Evolutionary conservation across 2,329 filamentous ascomycete species (phyloP), one percentile per base, ranked within the genome.

Genomic region (Sporothrix inflata): DNA sequence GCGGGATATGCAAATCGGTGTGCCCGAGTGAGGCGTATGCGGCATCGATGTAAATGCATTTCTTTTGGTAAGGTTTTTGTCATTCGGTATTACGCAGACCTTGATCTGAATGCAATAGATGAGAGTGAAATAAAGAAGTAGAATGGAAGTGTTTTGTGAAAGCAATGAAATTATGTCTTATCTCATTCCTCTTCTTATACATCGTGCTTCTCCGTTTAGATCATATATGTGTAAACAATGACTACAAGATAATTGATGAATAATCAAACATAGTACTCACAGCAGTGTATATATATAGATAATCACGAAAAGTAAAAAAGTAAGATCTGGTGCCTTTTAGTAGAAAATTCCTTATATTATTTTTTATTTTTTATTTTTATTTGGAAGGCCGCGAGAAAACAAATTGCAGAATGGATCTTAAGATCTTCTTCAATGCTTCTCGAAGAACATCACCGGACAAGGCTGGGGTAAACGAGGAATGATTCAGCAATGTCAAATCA

Each of bases 401-500:
- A 68, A n/a, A 68, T 14, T 49, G 45, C 45, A n/a, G 30, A 19
- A 40, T 34, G 30, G 45, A 53, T 53, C 65, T 68, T 69, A 53
- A 55, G 66, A 69, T 69, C 66, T 12, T 42, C 66, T 38, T 34
- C 49, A 19, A 40, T 61, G 30, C 57, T 61, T 40, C 19, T 40
- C 19, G 40, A 69, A 53, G 16, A 19, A 24, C 47, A 24, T 34
- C 27, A 19, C 49, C 47, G 47, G 49, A 55, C 66, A 55, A 69
- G 16, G 66, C 66, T 69, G 66, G 66, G 66, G 47, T 65, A 27
- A 65, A 45, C 24, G 24, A 4, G 14, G 8, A 55, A 69, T 53
- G 27, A 49, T 34, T 47, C 66, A 55, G 66, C 49, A 67, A 67
- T 69, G 49, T 69, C 21, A 40, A 55, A 55, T 69, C 21, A 69